phyloP scores from a whole-genome alignment of 1,284 basidiomycete genomes.

The Volvariella surrecta region DNA sequence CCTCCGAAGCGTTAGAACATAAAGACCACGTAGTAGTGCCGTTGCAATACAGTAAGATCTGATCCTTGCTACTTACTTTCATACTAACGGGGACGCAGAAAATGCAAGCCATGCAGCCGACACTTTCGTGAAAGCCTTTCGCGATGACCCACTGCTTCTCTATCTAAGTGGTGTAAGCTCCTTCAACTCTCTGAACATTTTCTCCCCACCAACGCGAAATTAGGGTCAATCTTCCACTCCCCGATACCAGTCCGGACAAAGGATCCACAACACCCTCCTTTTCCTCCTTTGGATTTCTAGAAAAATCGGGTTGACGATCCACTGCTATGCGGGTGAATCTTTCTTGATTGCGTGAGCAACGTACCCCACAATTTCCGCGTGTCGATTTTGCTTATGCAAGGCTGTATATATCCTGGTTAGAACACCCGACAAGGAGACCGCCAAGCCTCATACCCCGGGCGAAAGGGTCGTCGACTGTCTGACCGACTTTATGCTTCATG shows the following conservation, averaged over 20 bases:
- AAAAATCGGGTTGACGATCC: slow-evolving; percentile 13
- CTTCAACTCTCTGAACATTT: not conserved
- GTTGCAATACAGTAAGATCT: not conserved
- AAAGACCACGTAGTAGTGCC: not conserved
- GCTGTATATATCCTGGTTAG: too few relatives aligned
- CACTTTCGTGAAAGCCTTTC: slow-evolving; percentile 14
- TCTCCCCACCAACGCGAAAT: too few relatives aligned
- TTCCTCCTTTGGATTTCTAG: slow-evolving; percentile 10
- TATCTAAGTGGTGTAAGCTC: slow-evolving; percentile 13
- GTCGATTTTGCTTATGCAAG: too few relatives aligned
- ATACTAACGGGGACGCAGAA: slow-evolving; percentile 2
- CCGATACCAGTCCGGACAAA: not conserved
- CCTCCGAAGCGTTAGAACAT: too few relatives aligned
- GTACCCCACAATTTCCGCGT: too few relatives aligned
- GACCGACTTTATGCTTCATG: not conserved
- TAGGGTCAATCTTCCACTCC: too few relatives aligned
- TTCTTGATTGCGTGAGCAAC: slow-evolving; percentile 11
- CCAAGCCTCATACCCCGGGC: not conserved
- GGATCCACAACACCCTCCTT: slow-evolving; percentile 4
- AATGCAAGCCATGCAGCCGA: slow-evolving; percentile 15
- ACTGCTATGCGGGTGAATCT: slow-evolving; percentile 11
- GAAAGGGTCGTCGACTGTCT: not conserved
- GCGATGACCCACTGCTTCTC: slow-evolving; percentile 13
- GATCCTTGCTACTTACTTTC: not conserved
- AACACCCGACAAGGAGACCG: not conserved